A percentile compares a stretch with the other conserved stretches of the same genome.
Conservation (phyloP, 2,329 filamentous ascomycete genomes). For the Cadophora sp. region DNA sequence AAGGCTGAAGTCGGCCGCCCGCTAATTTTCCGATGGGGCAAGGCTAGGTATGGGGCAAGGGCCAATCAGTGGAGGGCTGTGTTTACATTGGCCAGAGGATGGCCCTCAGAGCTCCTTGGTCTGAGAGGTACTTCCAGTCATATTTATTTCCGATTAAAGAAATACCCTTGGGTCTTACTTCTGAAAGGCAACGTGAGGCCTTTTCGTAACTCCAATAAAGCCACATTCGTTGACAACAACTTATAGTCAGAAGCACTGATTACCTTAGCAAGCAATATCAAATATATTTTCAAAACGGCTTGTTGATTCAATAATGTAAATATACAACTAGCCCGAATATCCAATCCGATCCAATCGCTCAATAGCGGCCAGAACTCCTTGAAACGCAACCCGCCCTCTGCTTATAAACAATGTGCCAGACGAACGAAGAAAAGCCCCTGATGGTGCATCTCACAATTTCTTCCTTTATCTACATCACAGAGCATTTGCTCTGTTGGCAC, state of each 20-base stretch:
- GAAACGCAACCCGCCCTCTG: not conserved
- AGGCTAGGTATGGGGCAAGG: constrained; percentile 1
- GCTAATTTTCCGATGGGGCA: constrained; percentile 10
- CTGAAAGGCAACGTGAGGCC: too few relatives aligned
- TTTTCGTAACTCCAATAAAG: too few relatives aligned
- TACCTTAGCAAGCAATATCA: not conserved
- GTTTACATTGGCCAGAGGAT: not conserved
- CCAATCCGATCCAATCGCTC: constrained; percentile 3
- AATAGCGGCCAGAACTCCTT: constrained; percentile 1
- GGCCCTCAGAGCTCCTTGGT: too few relatives aligned
- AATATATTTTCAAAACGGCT: not conserved
- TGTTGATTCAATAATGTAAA: constrained; percentile 2
- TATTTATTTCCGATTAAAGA: too few relatives aligned
- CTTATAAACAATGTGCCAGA: not conserved
- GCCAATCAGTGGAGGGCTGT: constrained; percentile 2
- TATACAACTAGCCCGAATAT: constrained; percentile 1
- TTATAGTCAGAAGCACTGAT: too few relatives aligned
- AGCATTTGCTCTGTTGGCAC: constrained; percentile 58
- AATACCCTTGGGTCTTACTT: too few relatives aligned
- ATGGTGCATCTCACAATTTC: constrained; percentile 20
- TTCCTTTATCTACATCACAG: constrained; percentile 52
- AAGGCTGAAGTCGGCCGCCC: constrained; percentile 18
- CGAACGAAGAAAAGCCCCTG: constrained; percentile 1
- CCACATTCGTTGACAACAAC: too few relatives aligned
- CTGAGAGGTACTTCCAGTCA: too few relatives aligned